Evolutionary conservation across 2,329 filamentous ascomycete genomes (phyloP), one percentile per base, ranked within the genome.

Genomic region (Pseudogymnoascus sp.): DNA sequence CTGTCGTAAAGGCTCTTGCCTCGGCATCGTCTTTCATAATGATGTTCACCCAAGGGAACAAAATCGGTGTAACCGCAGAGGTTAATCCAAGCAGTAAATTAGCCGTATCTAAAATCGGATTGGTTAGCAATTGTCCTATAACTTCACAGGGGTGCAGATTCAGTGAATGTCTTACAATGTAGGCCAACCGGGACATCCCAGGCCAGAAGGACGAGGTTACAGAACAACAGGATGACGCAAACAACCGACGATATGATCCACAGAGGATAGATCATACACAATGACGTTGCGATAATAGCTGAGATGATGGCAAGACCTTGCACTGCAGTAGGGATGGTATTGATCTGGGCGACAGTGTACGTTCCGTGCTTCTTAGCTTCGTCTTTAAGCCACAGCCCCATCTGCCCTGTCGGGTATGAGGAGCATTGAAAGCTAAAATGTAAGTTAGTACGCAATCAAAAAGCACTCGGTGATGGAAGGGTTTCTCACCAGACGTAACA

Each of bases 231-330:
- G 2, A 70, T 61, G 3, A 63, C 66, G 4, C 65, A 66, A 1
- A 68, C 67, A 16, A 72, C 67, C 0, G 63, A 64, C n/a, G 74
- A 70, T 6, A 70, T 67, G 7, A 69, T 66, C 73, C 73, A 75
- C 1, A 71, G 69, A 3, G 73, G 73, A 61, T 75, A 75, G 0
- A 73, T 66, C 69, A 73, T 73, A 60, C 71, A 73, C 4, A 74
- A 67, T 0, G 69, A 70, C 0, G 73, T 75, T 1, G 69, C 70
- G 10, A 71, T 25, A 4, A 70, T 61, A 1, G 69, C 67, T 2
- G 64, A 63, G 2, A 74, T 63, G 4, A 73, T 66, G 1, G 71
- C 70, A 11, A 73, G 67, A 1, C 65, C 70, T 37, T 73, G 69
- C 0, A 66, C 69, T 1, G 69, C 65, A 18, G 66, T 67, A 1